Percentiles rank a stretch among this genome's conserved stretches.
phyloP scores from a whole-genome alignment of 2,329 filamentous ascomycete species.

The Lithohypha guttulata region DNA sequence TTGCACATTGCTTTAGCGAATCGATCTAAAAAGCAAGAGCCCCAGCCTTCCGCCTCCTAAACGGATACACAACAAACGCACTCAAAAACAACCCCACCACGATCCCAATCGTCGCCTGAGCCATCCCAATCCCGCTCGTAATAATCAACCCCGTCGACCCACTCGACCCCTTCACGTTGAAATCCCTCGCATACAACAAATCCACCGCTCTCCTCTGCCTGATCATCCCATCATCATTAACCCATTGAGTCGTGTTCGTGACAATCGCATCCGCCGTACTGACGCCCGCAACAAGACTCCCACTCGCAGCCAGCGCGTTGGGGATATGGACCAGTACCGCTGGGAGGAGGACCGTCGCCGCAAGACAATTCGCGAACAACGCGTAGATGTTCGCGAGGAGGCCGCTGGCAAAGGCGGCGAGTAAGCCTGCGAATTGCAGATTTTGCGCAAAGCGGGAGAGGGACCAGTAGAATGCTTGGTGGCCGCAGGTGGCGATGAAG shows the following conservation, averaged over 20 bases:
- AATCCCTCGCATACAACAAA: background rate
- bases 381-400: slow-evolving; percentile 70
- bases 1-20: no score
- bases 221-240: background rate
- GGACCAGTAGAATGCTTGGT: slow-evolving; percentile 63
- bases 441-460: slow-evolving; percentile 56
- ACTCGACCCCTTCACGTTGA: background rate
- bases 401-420: slow-evolving; percentile 66
- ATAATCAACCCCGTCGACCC: slow-evolving; percentile 5
- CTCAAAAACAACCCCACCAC: slow-evolving; percentile 42
- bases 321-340: slow-evolving; percentile 67
- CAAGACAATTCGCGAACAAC: slow-evolving; percentile 59
- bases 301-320: slow-evolving; percentile 47
- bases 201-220: background rate
- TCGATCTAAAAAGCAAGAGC: no score
- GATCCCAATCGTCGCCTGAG: slow-evolving; percentile 44
- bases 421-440: slow-evolving; percentile 63
- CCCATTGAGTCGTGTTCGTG: slow-evolving; percentile 3
- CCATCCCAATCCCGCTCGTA: slow-evolving; percentile 29
- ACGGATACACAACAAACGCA: slow-evolving; percentile 39
- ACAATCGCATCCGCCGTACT: slow-evolving; percentile 5
- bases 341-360: slow-evolving; percentile 72
- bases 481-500: slow-evolving; percentile 61
- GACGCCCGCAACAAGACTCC: slow-evolving; percentile 20
- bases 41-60: slow-evolving; percentile 38